Conservation (phyloP, 108 stramenopile species). For the Asterionellopsis glacialis region DNA sequence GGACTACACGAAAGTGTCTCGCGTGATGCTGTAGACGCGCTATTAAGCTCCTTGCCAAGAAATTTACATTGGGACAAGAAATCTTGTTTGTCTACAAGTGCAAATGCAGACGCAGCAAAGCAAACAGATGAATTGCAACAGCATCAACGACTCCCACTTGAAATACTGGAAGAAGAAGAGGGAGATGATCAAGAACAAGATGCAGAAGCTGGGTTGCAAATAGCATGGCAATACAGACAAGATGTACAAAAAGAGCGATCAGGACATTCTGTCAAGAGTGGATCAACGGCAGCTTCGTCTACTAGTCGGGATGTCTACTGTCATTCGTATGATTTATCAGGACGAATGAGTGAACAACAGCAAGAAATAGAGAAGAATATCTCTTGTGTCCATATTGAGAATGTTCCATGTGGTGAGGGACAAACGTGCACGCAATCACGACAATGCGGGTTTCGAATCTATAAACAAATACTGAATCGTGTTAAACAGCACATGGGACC, state of each 20-base stretch:
- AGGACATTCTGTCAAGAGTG: constrained; percentile 18
- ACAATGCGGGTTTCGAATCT: background rate
- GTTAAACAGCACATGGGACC: background rate
- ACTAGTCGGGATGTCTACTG: constrained; percentile 46
- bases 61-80: constrained; percentile 77
- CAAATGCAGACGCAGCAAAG: background rate
- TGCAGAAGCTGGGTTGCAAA: constrained; percentile 57
- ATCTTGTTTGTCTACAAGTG: no score
- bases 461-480: background rate
- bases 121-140: constrained; percentile 6
- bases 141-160: background rate
- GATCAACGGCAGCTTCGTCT: background rate
- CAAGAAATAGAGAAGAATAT: background rate
- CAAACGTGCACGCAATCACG: background rate
- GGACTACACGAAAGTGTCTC: background rate
- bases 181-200: background rate
- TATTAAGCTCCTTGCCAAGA: constrained; percentile 44
- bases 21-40: constrained; percentile 13
- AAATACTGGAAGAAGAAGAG: constrained; percentile 15
- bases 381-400: background rate
- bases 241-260: constrained; percentile 66
- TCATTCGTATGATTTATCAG: constrained; percentile 77
- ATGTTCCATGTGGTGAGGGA: background rate
- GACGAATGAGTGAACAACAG: constrained; percentile 62
- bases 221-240: constrained; percentile 84